phyloP scores from a whole-genome alignment of 441 rosid species.

The Biscutella laevigata region DNA sequence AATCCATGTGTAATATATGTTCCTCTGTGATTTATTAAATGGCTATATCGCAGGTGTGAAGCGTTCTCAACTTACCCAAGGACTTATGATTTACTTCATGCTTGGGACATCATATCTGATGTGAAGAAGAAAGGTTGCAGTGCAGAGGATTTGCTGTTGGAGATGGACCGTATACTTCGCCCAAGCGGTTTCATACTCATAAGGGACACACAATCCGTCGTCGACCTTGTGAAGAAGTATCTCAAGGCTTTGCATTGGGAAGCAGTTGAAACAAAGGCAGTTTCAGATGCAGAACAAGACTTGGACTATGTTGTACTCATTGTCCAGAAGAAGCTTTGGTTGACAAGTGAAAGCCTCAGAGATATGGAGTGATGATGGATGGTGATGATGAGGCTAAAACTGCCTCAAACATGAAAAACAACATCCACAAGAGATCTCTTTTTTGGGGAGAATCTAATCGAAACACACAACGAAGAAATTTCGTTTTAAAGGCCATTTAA shows the following conservation, averaged over 20 bases:
- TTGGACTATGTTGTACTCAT: constrained; percentile 34
- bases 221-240: constrained; percentile 66
- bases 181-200: constrained; percentile 78
- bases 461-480: constrained; percentile 16
- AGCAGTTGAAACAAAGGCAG: constrained; percentile 49
- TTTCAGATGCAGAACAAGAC: constrained; percentile 50
- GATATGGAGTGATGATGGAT: constrained; percentile 60
- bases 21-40: too few species aligned
- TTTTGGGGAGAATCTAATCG: too few species aligned
- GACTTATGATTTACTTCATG: constrained; percentile 90
- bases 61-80: constrained; percentile 87
- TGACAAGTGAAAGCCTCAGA: constrained; percentile 75
- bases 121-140: constrained; percentile 77
- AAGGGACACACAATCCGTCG: constrained; percentile 55
- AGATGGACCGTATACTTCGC: constrained; percentile 91
- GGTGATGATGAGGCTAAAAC: too few species aligned
- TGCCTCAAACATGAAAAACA: too few species aligned
- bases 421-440: too few species aligned
- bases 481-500: constrained; percentile 22
- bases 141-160: constrained; percentile 68
- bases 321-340: constrained; percentile 80
- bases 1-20: too few species aligned
- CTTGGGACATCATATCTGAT: constrained; percentile 76
- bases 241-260: constrained; percentile 84
- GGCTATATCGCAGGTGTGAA: constrained; percentile 99